A percentile compares a stretch with the other conserved stretches of the same genome.
Evolutionary conservation across 805 yeast genomes (phyloP).

Genomic region (Candida adriatica): DNA sequence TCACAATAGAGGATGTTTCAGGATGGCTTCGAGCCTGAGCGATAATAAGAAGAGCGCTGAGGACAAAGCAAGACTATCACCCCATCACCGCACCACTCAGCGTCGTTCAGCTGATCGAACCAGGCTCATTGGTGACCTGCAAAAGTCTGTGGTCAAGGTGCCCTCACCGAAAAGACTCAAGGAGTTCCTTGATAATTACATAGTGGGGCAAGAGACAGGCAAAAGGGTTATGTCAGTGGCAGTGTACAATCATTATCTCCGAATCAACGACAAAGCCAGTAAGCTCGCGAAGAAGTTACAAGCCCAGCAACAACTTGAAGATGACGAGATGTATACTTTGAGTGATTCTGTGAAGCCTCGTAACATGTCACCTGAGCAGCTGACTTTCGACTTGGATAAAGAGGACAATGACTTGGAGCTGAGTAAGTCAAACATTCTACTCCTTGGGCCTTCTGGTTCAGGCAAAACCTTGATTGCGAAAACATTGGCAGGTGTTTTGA

Average conservation of each 20-base stretch:
- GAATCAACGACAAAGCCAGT: constrained; percentile 36
- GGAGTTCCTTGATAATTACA: constrained; percentile 40
- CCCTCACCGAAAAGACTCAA: constrained; percentile 45
- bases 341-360: constrained; percentile 19
- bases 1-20: too few relatives aligned
- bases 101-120: too few relatives aligned
- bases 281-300: constrained; percentile 24
- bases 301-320: constrained; percentile 23
- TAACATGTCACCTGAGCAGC: constrained; percentile 26
- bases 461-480: constrained; percentile 54
- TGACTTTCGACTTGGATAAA: constrained; percentile 20
- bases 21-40: too few relatives aligned
- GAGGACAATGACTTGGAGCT: constrained; percentile 37
- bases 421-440: constrained; percentile 48
- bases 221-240: constrained; percentile 57
- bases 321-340: constrained; percentile 22
- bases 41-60: too few relatives aligned
- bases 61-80: too few relatives aligned
- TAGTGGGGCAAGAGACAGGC: constrained; percentile 50
- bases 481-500: constrained; percentile 43
- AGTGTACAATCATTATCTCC: constrained; percentile 49
- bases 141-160: constrained; percentile 22
- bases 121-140: constrained; percentile 5
- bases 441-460: constrained; percentile 57
- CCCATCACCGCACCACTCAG: too few relatives aligned